Conservation (phyloP, 2,329 filamentous ascomycete species). For the Dactylellina leptospora region DNA sequence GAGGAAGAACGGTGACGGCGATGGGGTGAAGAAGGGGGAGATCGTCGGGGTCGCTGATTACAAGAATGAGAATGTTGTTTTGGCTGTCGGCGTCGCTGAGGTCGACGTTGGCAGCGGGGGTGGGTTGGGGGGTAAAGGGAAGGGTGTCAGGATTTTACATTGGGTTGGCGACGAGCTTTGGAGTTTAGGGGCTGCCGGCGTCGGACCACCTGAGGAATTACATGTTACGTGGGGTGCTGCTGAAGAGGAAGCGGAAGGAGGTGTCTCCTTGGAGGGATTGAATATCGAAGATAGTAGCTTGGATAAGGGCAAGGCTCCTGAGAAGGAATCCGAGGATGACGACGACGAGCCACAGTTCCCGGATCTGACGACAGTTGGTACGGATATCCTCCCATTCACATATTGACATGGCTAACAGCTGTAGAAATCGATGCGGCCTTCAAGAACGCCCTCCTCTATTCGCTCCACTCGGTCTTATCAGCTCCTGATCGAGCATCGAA, state of each 20-base stretch:
- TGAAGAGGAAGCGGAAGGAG: conserved; percentile 32
- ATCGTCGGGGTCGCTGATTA: conserved; percentile 72
- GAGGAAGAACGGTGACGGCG: background rate
- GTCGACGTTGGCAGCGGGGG: conserved; percentile 69
- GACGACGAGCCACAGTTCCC: conserved; percentile 40
- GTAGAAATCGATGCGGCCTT: conserved; percentile 74
- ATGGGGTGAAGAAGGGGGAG: conserved; percentile 67
- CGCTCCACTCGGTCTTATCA: conserved; percentile 67
- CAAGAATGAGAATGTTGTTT: conserved; percentile 69
- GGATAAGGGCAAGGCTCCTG: conserved; percentile 56
- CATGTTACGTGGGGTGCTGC: conserved; percentile 63
- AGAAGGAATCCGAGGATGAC: conserved; percentile 12
- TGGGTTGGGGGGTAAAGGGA: conserved; percentile 69
- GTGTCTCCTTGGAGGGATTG: conserved; percentile 51
- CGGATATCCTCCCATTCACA: conserved; percentile 7
- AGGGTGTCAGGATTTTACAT: conserved; percentile 72
- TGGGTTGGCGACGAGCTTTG: conserved; percentile 77
- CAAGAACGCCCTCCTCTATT: conserved; percentile 71
- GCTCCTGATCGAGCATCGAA: conserved; percentile 60
- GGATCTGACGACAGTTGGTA: conserved; percentile 69
- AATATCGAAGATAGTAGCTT: conserved; percentile 65
- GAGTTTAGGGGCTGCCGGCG: conserved; percentile 66
- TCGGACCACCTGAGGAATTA: conserved; percentile 61
- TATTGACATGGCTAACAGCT: conserved; percentile 6
- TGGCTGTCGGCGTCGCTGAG: conserved; percentile 72